These are phyloP conservation scores for Paspalum vaginatum DNA, from an alignment of 176 grass and related monocot genomes.

Conservation along the genomic window DNA sequence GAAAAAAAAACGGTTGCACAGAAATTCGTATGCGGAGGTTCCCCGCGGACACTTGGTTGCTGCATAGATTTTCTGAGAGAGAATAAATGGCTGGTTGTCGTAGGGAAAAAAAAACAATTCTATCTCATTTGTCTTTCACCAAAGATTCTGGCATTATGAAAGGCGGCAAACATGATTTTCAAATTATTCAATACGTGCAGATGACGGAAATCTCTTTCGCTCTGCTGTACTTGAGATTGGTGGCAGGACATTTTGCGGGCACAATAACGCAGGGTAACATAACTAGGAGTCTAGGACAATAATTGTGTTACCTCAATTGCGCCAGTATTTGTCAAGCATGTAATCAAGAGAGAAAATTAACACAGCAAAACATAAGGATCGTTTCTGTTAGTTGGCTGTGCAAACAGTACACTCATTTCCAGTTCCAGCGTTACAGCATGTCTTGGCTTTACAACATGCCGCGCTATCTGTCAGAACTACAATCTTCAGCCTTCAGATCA, in stretches of 20 bases:
- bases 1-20: too few relatives aligned
- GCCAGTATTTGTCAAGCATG: not conserved
- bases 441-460: conserved; percentile 31
- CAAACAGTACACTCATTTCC: not conserved
- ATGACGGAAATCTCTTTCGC: too few relatives aligned
- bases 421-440: conserved; percentile 2
- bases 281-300: not conserved
- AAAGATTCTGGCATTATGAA: too few relatives aligned
- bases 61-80: too few relatives aligned
- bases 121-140: too few relatives aligned
- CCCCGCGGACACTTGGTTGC: too few relatives aligned
- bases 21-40: too few relatives aligned
- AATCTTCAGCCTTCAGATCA: conserved; percentile 37
- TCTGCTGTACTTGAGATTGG: not conserved
- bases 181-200: too few relatives aligned
- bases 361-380: not conserved
- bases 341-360: not conserved
- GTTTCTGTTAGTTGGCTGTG: not conserved
- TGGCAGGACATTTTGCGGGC: not conserved
- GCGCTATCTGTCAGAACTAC: not conserved
- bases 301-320: not conserved
- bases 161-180: too few relatives aligned
- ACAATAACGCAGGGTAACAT: not conserved
- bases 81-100: too few relatives aligned
- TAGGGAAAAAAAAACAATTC: too few relatives aligned